Percentiles rank a stretch among this genome's conserved stretches.
These are phyloP conservation scores for Fragaria iinumae DNA, from an alignment of 306 rosid genomes.

Conservation along the genomic window DNA sequence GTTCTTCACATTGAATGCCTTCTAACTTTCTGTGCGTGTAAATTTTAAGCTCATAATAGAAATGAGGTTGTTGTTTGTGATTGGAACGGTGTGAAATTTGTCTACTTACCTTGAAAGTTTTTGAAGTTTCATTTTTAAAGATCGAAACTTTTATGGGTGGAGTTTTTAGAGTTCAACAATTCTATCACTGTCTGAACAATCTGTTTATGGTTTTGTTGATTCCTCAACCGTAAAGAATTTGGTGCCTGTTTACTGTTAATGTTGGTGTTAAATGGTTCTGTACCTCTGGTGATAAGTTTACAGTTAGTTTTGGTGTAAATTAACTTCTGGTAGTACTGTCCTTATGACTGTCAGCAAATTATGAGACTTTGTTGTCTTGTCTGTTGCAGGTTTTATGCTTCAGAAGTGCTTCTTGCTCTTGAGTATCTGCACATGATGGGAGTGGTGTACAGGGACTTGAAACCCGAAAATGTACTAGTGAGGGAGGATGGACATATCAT, in stretches of 20 bases:
- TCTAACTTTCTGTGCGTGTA: not conserved
- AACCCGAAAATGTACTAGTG: constrained; percentile 59
- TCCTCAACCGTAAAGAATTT: not conserved
- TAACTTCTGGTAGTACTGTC: not conserved
- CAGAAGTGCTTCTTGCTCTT: constrained; percentile 57
- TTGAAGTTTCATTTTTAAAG: not conserved
- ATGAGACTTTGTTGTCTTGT: not conserved
- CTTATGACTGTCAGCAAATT: not conserved
- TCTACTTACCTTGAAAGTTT: not conserved
- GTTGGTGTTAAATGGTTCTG: not conserved
- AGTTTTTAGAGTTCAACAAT: not conserved
- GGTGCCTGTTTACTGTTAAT: not conserved
- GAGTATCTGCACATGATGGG: constrained; percentile 75
- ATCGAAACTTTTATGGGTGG: not conserved
- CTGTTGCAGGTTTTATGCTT: constrained; percentile 52
- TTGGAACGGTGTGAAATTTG: not conserved
- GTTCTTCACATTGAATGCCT: not conserved
- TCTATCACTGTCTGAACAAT: not conserved
- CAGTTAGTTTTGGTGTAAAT: not conserved
- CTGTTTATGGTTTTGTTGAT: not conserved
- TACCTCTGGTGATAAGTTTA: not conserved
- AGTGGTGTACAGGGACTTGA: constrained; percentile 59
- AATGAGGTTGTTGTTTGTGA: not conserved
- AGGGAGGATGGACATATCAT: constrained; percentile 65
- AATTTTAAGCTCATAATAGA: not conserved